A percentile compares a stretch with the other conserved stretches of the same genome.
Evolutionary conservation across 1,139 yeast genomes (phyloP).

Genomic region (Pichia terricola): DNA sequence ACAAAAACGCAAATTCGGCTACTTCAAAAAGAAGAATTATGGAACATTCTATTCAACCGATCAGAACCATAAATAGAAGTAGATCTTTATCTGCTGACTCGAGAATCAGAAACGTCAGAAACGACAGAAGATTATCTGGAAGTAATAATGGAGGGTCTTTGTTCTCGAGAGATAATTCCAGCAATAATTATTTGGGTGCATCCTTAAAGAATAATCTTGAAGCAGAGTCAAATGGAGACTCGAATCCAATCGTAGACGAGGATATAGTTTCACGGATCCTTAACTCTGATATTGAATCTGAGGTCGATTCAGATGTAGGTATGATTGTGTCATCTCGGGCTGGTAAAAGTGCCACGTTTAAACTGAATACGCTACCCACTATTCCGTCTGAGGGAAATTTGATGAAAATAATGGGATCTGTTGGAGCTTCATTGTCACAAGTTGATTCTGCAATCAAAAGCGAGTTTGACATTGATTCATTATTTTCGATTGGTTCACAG

Average conservation of each 20-base stretch:
- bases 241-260: conserved; percentile 1
- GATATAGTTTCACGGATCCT: conserved; percentile 6
- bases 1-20: not conserved
- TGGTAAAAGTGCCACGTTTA: conserved; percentile 1
- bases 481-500: conserved; percentile 1
- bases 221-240: not conserved
- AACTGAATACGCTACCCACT: conserved; percentile 13
- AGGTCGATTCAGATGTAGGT: conserved; percentile 1
- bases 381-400: conserved; percentile 19
- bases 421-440: conserved; percentile 5
- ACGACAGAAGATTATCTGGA: conserved; percentile 8
- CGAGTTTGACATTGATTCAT: conserved; percentile 5
- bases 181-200: conserved; percentile 1
- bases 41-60: conserved; percentile 8
- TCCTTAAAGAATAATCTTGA: conserved; percentile 2
- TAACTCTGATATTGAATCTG: conserved; percentile 8
- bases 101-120: conserved; percentile 7
- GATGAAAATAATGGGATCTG: conserved; percentile 11
- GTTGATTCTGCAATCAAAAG: not conserved
- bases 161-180: conserved; percentile 4
- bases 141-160: not conserved
- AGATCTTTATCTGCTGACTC: conserved; percentile 14
- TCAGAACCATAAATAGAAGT: conserved; percentile 8
- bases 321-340: too few species aligned
- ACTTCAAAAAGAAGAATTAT: conserved; percentile 10